Evolutionary conservation across 495 filamentous ascomycete species (phyloP), one percentile per base, ranked within the genome.

Genomic region (Xylaria flabelliformis): DNA sequence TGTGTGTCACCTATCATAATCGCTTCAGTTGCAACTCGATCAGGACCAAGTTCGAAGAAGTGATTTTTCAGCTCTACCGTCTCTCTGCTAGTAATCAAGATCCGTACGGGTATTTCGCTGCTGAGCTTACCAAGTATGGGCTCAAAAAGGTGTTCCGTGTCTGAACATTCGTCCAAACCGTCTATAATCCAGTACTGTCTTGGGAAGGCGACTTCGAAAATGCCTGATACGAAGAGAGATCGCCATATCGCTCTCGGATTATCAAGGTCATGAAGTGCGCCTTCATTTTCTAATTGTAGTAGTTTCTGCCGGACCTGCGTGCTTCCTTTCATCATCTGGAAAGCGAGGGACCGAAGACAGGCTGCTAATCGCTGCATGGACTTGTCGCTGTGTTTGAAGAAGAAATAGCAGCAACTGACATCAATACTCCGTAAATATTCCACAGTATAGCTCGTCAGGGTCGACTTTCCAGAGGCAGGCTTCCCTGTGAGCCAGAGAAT

Each of bases 171-270:
- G 41, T 79, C 77, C 1, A 77, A 10, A 4, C 64, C 79, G 39
- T 81, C 76, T 0, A 81, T 44, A 8, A 81, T 73, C 79, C 79
- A 81, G 53, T 36, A 73, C 51, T 80, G 76, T 19, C n/a, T 17
- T 7, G 32, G 21, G 74, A n/a, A 19, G 1, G 24, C 4, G 15
- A n/a, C 53, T 19, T n/a, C 1, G 1, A 58, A 58, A 32, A 58
- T 58, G 24, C 24, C 53, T 19, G 48, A 58, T n/a, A 32, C 4
- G 53, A 58, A 58, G 8, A 58, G 24, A n/a, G n/a, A 15, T 6
- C 53, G 15, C 53, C 53, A 58, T 26, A 58, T 15, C 15, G 53
- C n/a, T 15, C 53, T 44, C 42, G 42, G 24, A n/a, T 58, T n/a
- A 21, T 58, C 53, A 32, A 21, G 13, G 8, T 58, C 53, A 24